Percentiles rank a stretch among this genome's conserved stretches.
Conservation (phyloP, 1,284 basidiomycete species). For the Tremellales sp. region DNA sequence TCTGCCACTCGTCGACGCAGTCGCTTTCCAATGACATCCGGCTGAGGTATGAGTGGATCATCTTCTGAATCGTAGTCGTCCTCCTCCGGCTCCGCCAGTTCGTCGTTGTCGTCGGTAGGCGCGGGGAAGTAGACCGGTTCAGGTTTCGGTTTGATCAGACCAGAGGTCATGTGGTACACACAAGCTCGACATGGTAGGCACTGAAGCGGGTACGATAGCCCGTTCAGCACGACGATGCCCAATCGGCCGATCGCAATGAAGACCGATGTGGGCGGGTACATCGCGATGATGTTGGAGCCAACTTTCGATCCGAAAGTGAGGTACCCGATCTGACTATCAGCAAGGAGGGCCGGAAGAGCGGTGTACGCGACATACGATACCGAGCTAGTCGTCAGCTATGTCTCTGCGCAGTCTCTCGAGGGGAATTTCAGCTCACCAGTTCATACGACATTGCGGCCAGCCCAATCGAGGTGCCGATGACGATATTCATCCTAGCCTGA, state of each 20-base stretch:
- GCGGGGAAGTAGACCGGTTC: slow-evolving; percentile 3
- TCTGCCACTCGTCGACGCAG: slow-evolving; percentile 56
- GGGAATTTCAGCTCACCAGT: slow-evolving; percentile 32
- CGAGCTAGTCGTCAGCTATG: slow-evolving; percentile 14
- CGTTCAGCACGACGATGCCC: slow-evolving; percentile 84
- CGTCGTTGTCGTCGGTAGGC: slow-evolving; percentile 6
- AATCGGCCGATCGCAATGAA: slow-evolving; percentile 91
- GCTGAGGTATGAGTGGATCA: slow-evolving; percentile 41
- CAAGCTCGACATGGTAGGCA: slow-evolving; percentile 90
- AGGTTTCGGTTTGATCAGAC: slow-evolving; percentile 29
- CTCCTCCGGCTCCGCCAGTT: slow-evolving; percentile 11
- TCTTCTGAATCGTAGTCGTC: slow-evolving; percentile 32
- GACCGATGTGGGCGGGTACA: slow-evolving; percentile 67
- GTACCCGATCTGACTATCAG: slow-evolving; percentile 61
- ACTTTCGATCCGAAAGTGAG: slow-evolving; percentile 91
- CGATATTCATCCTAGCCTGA: slow-evolving; percentile 78
- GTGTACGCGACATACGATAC: slow-evolving; percentile 9
- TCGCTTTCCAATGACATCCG: slow-evolving; percentile 33
- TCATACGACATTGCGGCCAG: slow-evolving; percentile 74
- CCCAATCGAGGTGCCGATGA: slow-evolving; percentile 82
- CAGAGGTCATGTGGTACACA: slow-evolving; percentile 70
- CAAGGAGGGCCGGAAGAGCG: too few relatives aligned
- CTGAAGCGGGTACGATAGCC: slow-evolving; percentile 89
- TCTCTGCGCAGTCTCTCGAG: not conserved
- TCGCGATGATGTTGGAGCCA: slow-evolving; percentile 84